Evolutionary conservation across 2,329 filamentous ascomycete species (phyloP).

Genomic region (Trichoderma harzianum): DNA sequence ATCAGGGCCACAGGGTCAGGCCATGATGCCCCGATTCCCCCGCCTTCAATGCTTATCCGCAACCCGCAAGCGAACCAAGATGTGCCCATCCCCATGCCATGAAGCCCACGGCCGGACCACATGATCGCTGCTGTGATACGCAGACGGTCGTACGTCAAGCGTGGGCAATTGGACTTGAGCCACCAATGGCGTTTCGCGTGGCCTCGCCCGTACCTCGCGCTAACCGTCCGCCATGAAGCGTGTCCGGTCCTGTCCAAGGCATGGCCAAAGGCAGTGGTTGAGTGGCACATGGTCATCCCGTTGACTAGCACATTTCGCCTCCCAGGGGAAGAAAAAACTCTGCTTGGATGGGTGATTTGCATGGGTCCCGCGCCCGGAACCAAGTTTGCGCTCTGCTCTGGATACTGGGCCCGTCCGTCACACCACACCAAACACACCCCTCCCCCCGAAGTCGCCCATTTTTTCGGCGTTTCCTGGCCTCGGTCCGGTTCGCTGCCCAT

Average conservation of each 20-base stretch:
- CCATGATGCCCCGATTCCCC: constrained; percentile 2
- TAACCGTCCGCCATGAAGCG: background rate
- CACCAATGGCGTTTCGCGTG: constrained; percentile 6
- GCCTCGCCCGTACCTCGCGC: constrained; percentile 12
- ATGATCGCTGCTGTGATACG: constrained; percentile 10
- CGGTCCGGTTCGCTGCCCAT: background rate
- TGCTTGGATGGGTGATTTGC: constrained; percentile 15
- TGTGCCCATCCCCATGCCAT: background rate
- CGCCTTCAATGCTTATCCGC: background rate
- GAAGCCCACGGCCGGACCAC: constrained; percentile 2
- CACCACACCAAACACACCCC: constrained; percentile 3
- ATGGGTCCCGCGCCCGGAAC: constrained; percentile 12
- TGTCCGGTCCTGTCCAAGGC: background rate
- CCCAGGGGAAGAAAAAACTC: constrained; percentile 22
- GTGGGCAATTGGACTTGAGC: background rate
- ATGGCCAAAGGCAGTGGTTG: background rate
- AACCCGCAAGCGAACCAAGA: background rate
- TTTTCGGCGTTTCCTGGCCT: constrained; percentile 9
- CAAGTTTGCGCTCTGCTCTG: background rate
- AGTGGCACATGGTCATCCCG: constrained; percentile 14
- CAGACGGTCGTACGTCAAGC: constrained; percentile 10
- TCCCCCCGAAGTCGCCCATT: constrained; percentile 12
- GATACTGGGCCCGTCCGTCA: constrained; percentile 10
- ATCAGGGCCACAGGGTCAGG: background rate
- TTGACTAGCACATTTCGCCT: background rate